Conservation (phyloP, 1,139 yeast species). For the Protomyces lactucae-debilis region DNA sequence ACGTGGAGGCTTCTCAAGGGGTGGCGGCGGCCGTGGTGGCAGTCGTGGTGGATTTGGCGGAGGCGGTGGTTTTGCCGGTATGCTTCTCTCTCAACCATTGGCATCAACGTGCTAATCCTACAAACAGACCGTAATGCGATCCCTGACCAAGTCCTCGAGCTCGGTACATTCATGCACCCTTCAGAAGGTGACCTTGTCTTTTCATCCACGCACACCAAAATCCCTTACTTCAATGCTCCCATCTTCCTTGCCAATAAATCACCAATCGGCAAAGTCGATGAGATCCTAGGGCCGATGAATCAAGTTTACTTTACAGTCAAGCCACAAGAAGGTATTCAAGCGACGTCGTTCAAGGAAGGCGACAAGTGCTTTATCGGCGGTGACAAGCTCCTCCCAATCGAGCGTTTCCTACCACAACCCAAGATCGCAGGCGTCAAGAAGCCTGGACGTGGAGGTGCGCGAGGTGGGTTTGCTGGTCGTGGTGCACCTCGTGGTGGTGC, state of each 20-base stretch:
- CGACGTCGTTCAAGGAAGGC: constrained; percentile 86
- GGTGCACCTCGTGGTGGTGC: constrained; percentile 44
- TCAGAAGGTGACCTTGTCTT: constrained; percentile 98
- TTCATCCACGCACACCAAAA: constrained; percentile 85
- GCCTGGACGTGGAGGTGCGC: constrained; percentile 49
- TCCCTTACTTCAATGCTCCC: constrained; percentile 99
- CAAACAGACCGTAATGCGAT: constrained; percentile 15
- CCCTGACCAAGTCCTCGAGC: constrained; percentile 51
- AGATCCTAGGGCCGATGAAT: constrained; percentile 92
- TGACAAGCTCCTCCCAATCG: constrained; percentile 90
- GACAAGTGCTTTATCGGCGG: constrained; percentile 94
- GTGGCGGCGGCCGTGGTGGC: constrained; percentile 23
- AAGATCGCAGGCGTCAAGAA: constrained; percentile 43
- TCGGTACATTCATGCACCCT: constrained; percentile 87
- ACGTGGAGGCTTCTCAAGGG: constrained; percentile 20
- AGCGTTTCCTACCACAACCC: constrained; percentile 62
- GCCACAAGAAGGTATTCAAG: constrained; percentile 93
- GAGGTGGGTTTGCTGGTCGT: constrained; percentile 44
- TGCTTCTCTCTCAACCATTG: neutral
- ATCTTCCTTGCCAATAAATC: constrained; percentile 89
- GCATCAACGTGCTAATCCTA: neutral
- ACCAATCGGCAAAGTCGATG: constrained; percentile 96
- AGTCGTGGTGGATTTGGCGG: constrained; percentile 22
- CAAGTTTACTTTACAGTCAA: constrained; percentile 95
- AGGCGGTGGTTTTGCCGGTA: constrained; percentile 24